Percentiles rank a stretch among this genome's conserved stretches.
Evolutionary conservation across 2,329 filamentous ascomycete genomes (phyloP).

Genomic region (Pseudogymnoascus sp.): DNA sequence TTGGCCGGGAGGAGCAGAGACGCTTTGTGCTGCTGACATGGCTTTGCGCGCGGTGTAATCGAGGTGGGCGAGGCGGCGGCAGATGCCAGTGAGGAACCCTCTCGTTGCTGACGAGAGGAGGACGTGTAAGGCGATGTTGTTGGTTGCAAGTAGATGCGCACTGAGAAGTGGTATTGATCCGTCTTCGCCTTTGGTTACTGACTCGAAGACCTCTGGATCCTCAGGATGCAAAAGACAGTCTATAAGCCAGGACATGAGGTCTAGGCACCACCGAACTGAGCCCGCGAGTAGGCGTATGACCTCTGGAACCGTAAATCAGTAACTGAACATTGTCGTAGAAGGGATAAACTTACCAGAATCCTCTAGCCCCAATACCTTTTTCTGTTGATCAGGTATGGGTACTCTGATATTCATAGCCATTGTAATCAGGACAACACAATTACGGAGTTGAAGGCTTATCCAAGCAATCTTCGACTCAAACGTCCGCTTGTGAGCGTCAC

Average conservation of each 20-base stretch:
- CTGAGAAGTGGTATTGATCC: conserved; percentile 41
- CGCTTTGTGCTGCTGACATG: conserved; percentile 14
- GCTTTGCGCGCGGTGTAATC: conserved; percentile 32
- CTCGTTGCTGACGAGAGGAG: conserved; percentile 67
- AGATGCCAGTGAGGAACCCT: conserved; percentile 60
- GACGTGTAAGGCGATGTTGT: conserved; percentile 52
- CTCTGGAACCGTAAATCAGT: conserved; percentile 37
- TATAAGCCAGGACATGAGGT: conserved; percentile 56
- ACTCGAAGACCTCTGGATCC: conserved; percentile 40
- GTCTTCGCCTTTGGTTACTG: conserved; percentile 35
- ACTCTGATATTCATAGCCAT: conserved; percentile 46
- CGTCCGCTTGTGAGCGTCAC: conserved; percentile 50
- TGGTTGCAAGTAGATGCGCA: conserved; percentile 42
- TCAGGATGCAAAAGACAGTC: conserved; percentile 43
- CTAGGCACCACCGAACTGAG: conserved; percentile 69
- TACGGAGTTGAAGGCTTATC: conserved; percentile 65
- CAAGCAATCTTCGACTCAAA: conserved; percentile 68
- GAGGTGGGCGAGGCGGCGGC: conserved; percentile 53
- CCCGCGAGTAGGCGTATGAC: conserved; percentile 64
- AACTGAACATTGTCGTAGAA: background rate
- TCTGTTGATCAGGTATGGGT: conserved; percentile 37
- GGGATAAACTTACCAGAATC: conserved; percentile 44
- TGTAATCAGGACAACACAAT: conserved; percentile 57
- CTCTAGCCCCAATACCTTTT: conserved; percentile 50
- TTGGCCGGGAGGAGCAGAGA: conserved; percentile 5